These are phyloP conservation scores for Colletotrichum limetticola DNA, from an alignment of 2,329 filamentous ascomycete species.

Conservation along the genomic window DNA sequence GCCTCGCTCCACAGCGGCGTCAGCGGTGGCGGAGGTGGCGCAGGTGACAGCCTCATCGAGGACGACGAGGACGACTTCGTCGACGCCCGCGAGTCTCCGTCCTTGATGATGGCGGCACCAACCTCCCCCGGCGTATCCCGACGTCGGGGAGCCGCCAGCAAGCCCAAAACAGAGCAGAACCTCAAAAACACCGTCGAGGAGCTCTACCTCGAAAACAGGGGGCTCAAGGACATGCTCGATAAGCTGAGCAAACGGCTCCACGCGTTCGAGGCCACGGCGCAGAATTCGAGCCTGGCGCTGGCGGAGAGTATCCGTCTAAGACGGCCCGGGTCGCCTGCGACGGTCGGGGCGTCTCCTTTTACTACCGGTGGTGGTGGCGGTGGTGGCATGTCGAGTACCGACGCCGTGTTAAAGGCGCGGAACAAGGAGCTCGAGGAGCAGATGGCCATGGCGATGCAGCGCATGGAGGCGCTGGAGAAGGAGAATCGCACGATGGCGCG, in stretches of 20 bases:
- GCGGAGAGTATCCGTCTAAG: conserved; percentile 82
- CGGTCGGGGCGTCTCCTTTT: conserved; percentile 38
- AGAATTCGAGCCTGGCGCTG: conserved; percentile 85
- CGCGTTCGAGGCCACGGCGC: conserved; percentile 91
- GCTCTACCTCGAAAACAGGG: conserved; percentile 86
- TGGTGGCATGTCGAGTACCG: conserved; percentile 37
- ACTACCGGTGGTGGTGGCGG: background rate
- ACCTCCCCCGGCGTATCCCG: conserved; percentile 53
- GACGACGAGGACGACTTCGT: conserved; percentile 88
- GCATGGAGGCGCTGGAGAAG: conserved; percentile 74
- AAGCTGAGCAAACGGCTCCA: conserved; percentile 88
- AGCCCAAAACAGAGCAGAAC: conserved; percentile 54
- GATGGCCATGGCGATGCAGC: conserved; percentile 65
- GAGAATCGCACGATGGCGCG: conserved; percentile 66
- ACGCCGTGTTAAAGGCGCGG: conserved; percentile 55
- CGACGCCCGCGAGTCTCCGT: conserved; percentile 78
- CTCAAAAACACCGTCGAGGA: conserved; percentile 83
- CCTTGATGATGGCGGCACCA: conserved; percentile 49
- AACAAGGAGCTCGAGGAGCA: conserved; percentile 76
- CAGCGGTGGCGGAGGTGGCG: conserved; percentile 15
- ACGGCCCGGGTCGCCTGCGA: conserved; percentile 64
- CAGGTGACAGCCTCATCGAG: conserved; percentile 59
- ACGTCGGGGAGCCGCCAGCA: conserved; percentile 42
- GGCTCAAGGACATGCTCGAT: conserved; percentile 86
- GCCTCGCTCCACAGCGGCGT: conserved; percentile 55